Base-by-base conservation (phyloP, 2,329 filamentous ascomycete genomes). In the Ophiostoma himal-ulmi region DNA sequence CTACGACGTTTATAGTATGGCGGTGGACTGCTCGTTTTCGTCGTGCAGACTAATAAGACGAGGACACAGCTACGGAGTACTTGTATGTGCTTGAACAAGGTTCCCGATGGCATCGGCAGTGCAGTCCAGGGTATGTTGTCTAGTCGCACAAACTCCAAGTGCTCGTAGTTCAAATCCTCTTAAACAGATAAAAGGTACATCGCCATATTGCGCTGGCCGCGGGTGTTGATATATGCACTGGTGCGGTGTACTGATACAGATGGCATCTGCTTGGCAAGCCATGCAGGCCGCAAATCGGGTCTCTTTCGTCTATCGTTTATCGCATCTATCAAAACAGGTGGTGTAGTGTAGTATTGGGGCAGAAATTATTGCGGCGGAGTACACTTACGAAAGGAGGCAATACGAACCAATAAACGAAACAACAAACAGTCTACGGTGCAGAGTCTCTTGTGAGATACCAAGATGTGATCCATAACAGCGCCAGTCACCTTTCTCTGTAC, bases 281-380 rank as follows among this genome's bases (percentile, higher is more conserved):
- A 62, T 62, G 57, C 57, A 62, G 57, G 57, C 26, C 57, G 26
- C 57, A 34, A 30, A 62, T 62, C 57, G 57, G 57, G 57, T 62
- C 57, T 62, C 22, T 17, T 62, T 62, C 57, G 57, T 34, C 26
- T 34, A 62, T 62, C 57, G 57, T 34, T 6, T 57, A 34, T 36
- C 26, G 22, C 3, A 30, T 62, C 17, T 52, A 17, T 52, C 13
- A 52, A 52, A 52, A 52, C 44, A 17, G 17, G 14, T 13, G 39
- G 10, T 44, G 39, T 17, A 44, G 10, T 44, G 39, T 44, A 17
- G 11, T 44, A 44, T 14, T 17, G 39, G 39, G 3, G 3, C 11
- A 44, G 39, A 10, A 44, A 44, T 30, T 30, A 30, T 30, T 4
- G 30, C 30, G 30, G 30, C 30, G 30, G 30, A 30, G 30, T 30